These are phyloP conservation scores for Leishmania mexicana DNA, from an alignment of 208 protist genomes.

Conservation along the genomic window DNA sequence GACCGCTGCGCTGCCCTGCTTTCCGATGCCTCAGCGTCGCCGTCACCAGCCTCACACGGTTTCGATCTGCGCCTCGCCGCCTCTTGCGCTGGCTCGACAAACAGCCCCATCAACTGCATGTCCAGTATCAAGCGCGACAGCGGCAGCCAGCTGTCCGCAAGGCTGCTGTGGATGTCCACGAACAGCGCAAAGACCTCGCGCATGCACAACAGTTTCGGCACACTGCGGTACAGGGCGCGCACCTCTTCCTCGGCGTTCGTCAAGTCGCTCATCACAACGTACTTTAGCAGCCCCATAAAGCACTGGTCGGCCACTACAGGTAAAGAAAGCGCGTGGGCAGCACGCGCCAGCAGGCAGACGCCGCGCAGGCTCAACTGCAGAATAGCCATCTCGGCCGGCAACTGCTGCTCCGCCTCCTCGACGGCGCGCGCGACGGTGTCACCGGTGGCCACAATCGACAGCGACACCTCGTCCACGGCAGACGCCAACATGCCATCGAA, in stretches of 20 bases:
- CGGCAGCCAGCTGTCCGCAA: conserved; percentile 42
- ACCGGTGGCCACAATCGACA: conserved; percentile 14
- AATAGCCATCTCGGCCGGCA: conserved; percentile 30
- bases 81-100: conserved; percentile 11
- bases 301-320: conserved; percentile 39
- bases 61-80: not conserved
- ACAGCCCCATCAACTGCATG: conserved; percentile 48
- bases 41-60: not conserved
- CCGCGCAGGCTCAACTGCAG: conserved; percentile 39
- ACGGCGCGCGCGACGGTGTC: conserved; percentile 28
- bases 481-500: conserved; percentile 55
- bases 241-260: conserved; percentile 37
- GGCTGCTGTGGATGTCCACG: conserved; percentile 24
- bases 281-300: conserved; percentile 37
- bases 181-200: conserved; percentile 50
- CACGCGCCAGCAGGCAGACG: conserved; percentile 31
- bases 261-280: conserved; percentile 32
- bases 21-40: not conserved
- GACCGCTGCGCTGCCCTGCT: not conserved
- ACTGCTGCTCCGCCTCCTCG: conserved; percentile 17
- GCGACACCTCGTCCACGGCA: conserved; percentile 35
- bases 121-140: conserved; percentile 39
- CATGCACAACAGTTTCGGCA: conserved; percentile 44
- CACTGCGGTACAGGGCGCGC: conserved; percentile 35
- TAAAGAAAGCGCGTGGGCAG: conserved; percentile 23